These are phyloP conservation scores for Ustilago loliicola DNA, from an alignment of 1,284 basidiomycete genomes.

Conservation along the genomic window DNA sequence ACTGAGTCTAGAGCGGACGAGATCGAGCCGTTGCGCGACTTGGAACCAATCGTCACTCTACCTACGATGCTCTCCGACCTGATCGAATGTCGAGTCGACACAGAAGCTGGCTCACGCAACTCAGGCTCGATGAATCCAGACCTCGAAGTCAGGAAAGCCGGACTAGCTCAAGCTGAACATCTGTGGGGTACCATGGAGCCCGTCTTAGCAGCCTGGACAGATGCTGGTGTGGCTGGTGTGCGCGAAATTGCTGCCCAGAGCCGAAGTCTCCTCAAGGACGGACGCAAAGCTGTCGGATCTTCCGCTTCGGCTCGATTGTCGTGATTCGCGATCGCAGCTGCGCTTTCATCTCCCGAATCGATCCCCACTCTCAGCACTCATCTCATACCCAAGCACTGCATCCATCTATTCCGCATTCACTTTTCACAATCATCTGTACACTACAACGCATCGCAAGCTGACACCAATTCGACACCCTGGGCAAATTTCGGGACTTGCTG, in stretches of 20 bases:
- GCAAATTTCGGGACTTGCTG: not conserved
- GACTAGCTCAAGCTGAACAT: constrained; percentile 53
- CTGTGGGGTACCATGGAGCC: constrained; percentile 59
- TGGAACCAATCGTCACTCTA: constrained; percentile 55
- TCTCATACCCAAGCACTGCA: not conserved
- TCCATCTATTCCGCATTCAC: not conserved
- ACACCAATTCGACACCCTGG: not conserved
- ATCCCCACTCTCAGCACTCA: not conserved
- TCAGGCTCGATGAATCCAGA: not conserved
- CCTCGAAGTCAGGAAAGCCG: constrained; percentile 22
- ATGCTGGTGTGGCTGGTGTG: constrained; percentile 53
- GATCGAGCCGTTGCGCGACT: constrained; percentile 29
- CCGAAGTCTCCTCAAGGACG: constrained; percentile 52
- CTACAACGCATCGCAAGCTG: not conserved
- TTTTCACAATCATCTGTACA: not conserved
- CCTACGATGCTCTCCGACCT: constrained; percentile 52
- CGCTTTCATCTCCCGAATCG: no score
- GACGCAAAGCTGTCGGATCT: constrained; percentile 28
- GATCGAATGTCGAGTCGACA: constrained; percentile 30
- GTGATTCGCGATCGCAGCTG: not conserved
- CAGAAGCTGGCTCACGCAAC: not conserved
- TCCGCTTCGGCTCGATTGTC: not conserved
- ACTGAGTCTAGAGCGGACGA: not conserved
- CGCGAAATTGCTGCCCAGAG: constrained; percentile 59
- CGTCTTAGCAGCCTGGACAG: constrained; percentile 57